Evolutionary conservation across 2,329 filamentous ascomycete species (phyloP).

Genomic region (Trichoderma citrinoviride): DNA sequence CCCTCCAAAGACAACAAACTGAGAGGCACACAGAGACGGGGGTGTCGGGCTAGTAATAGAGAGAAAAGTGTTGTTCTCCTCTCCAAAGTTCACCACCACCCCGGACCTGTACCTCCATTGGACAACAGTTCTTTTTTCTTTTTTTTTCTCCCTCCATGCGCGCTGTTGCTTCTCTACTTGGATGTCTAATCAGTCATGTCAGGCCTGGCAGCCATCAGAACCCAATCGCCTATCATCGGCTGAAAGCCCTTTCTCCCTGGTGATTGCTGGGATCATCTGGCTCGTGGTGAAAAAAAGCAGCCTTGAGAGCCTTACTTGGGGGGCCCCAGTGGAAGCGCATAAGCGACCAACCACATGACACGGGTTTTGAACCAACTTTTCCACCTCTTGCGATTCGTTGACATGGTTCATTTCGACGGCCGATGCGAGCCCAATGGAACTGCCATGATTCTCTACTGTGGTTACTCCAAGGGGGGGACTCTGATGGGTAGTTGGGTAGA

Average conservation of each 20-base stretch:
- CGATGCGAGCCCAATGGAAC: background rate
- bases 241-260: background rate
- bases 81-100: background rate
- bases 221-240: slow-evolving; percentile 10
- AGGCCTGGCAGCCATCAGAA: background rate
- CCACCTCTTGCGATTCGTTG: background rate
- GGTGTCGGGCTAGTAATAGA: background rate
- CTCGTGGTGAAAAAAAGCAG: background rate
- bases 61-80: no score
- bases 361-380: background rate
- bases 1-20: background rate
- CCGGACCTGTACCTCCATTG: background rate
- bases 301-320: slow-evolving; percentile 8
- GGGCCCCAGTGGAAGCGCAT: slow-evolving; percentile 3
- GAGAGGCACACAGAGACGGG: background rate
- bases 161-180: background rate
- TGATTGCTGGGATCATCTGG: no score
- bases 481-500: background rate
- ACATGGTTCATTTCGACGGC: background rate
- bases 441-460: background rate
- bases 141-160: background rate
- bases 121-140: background rate
- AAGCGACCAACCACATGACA: slow-evolving; percentile 12
- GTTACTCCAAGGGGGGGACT: background rate
- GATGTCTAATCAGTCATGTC: background rate